phyloP scores from a whole-genome alignment of 768 basidiomycete genomes.

The Lactarius deliciosus region DNA sequence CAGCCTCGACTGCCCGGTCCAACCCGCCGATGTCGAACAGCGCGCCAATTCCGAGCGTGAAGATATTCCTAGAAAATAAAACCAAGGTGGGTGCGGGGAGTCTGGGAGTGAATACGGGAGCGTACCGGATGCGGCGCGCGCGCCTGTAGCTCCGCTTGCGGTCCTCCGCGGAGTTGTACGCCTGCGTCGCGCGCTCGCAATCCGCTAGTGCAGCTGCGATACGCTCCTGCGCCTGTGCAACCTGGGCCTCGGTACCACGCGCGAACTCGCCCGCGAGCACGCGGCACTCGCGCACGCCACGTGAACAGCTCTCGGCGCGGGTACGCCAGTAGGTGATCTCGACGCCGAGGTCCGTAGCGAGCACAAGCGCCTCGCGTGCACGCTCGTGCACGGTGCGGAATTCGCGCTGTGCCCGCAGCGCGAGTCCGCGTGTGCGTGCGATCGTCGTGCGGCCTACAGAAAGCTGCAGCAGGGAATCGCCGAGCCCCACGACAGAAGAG shows the following conservation, averaged over 20 bases:
- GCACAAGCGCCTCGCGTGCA: not conserved
- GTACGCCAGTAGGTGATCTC: constrained; percentile 6
- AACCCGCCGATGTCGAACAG: constrained; percentile 1
- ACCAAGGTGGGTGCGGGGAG: not conserved
- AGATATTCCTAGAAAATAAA: not conserved
- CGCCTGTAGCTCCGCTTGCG: not conserved
- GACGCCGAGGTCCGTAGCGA: constrained; percentile 2
- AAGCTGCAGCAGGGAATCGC: not conserved
- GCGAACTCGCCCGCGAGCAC: not conserved
- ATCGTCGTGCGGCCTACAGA: not conserved
- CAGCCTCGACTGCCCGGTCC: not conserved
- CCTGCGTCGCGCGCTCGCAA: not conserved
- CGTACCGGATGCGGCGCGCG: not conserved
- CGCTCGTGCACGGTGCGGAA: constrained; percentile 1
- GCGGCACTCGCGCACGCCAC: not conserved
- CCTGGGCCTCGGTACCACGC: not conserved
- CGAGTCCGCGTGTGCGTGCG: not conserved
- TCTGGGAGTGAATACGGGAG: not conserved
- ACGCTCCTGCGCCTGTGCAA: not conserved
- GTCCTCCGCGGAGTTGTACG: not conserved
- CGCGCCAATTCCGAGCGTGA: not conserved
- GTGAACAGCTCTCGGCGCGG: not conserved
- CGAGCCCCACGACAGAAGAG: not conserved
- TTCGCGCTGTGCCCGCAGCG: constrained; percentile 1
- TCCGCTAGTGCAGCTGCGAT: not conserved